Evolutionary conservation across 805 yeast genomes (phyloP).

Genomic region (Cyberlindnera mrakii): DNA sequence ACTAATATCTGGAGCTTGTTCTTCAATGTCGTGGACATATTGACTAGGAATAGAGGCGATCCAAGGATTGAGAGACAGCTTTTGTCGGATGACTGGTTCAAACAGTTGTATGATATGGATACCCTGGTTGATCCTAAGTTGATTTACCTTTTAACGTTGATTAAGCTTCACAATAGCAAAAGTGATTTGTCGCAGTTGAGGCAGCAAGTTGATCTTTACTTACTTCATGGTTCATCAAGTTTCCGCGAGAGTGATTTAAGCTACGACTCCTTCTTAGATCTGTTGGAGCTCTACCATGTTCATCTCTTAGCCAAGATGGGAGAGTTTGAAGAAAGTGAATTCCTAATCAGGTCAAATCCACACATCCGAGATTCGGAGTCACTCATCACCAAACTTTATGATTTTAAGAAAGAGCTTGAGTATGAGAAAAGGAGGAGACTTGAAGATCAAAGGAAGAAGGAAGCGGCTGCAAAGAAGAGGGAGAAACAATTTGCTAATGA

Average conservation of each 20-base stretch:
- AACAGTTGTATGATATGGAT: slow-evolving; percentile 7
- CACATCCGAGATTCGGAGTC: slow-evolving; percentile 10
- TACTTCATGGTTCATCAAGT: slow-evolving; percentile 9
- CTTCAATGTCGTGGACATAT: slow-evolving; percentile 22
- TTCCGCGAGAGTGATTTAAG: slow-evolving; percentile 1
- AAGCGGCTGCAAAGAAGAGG: slow-evolving; percentile 10
- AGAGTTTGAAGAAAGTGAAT: slow-evolving; percentile 17
- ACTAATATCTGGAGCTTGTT: slow-evolving; percentile 22
- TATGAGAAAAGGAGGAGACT: slow-evolving; percentile 6
- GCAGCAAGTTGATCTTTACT: slow-evolving; percentile 17
- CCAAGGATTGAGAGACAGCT: slow-evolving; percentile 3
- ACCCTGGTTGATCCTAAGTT: slow-evolving; percentile 17
- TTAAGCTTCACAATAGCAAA: slow-evolving; percentile 18
- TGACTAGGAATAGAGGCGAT: slow-evolving; percentile 11
- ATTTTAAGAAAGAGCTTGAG: slow-evolving; percentile 7
- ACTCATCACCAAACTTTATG: slow-evolving; percentile 9
- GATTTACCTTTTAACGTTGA: slow-evolving; percentile 15
- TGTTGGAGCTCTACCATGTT: slow-evolving; percentile 20
- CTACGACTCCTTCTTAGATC: slow-evolving; percentile 11
- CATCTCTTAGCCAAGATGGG: slow-evolving; percentile 17
- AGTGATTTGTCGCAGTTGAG: slow-evolving; percentile 14
- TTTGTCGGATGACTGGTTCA: slow-evolving; percentile 12
- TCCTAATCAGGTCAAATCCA: slow-evolving; percentile 15
- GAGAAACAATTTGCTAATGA: slow-evolving; percentile 8
- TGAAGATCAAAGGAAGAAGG: slow-evolving; percentile 10